Evolutionary conservation across 257 asterid species (phyloP).

Genomic region (Leptodermis oblonga): DNA sequence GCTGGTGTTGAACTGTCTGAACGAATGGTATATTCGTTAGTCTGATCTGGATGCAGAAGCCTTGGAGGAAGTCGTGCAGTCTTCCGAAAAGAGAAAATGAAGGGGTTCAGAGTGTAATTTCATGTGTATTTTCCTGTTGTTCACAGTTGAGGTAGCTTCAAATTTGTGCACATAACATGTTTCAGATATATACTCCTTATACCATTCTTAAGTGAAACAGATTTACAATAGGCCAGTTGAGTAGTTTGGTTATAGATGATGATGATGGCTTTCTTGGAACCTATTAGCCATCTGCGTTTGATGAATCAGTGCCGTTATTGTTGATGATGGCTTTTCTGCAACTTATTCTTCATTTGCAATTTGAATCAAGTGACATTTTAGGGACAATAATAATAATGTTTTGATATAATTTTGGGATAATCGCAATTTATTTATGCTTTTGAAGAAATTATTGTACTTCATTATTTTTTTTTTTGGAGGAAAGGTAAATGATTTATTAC

Average conservation of each 20-base stretch:
- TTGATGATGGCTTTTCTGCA: no score
- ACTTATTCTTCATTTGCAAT: no score
- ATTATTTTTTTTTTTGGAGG: no score
- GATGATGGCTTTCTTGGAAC: not conserved
- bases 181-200: not conserved
- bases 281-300: no score
- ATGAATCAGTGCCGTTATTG: no score
- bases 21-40: slow-evolving; percentile 64
- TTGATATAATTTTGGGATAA: no score
- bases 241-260: not conserved
- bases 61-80: not conserved
- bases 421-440: no score
- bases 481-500: no score
- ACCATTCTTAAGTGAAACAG: not conserved
- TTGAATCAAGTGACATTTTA: no score
- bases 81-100: not conserved
- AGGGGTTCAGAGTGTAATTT: no score
- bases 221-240: not conserved
- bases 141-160: not conserved
- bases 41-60: slow-evolving; percentile 28
- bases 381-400: no score
- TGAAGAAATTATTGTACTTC: no score
- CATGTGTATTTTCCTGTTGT: not conserved
- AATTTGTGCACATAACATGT: not conserved
- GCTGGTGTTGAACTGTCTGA: slow-evolving; percentile 81